Conservation (phyloP, 805 yeast genomes). For the Kockiozyma suomiensis region DNA sequence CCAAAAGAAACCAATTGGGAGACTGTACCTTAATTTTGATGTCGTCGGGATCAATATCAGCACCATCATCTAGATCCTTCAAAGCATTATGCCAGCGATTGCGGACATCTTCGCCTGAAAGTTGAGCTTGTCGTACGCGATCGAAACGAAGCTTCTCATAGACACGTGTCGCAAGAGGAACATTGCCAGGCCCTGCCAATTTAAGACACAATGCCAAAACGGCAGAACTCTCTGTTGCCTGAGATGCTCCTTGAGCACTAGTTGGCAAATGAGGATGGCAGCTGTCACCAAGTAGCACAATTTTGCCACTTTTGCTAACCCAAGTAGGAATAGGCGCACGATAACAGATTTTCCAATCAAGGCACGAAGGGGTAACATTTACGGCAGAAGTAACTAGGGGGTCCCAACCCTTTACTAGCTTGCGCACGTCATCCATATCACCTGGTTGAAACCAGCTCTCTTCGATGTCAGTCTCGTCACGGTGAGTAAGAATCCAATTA, state of each 20-base stretch:
- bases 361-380: background rate
- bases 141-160: constrained; percentile 9
- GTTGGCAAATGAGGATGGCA: constrained; percentile 8
- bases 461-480: background rate
- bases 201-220: background rate
- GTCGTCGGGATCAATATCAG: constrained; percentile 8
- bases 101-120: constrained; percentile 9
- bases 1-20: too few relatives aligned
- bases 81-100: constrained; percentile 12
- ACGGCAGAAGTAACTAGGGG: background rate
- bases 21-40: constrained; percentile 5
- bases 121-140: constrained; percentile 8
- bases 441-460: constrained; percentile 13
- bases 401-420: constrained; percentile 9
- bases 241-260: constrained; percentile 11
- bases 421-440: constrained; percentile 4
- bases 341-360: constrained; percentile 6
- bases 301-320: constrained; percentile 8
- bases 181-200: constrained; percentile 3
- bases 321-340: constrained; percentile 1
- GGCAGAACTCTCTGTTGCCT: constrained; percentile 10
- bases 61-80: constrained; percentile 1
- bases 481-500: constrained; percentile 9
- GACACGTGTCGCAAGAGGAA: constrained; percentile 5
- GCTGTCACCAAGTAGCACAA: constrained; percentile 5